phyloP scores from a whole-genome alignment of 495 filamentous ascomycete genomes.

The Aspergillus homomorphus region DNA sequence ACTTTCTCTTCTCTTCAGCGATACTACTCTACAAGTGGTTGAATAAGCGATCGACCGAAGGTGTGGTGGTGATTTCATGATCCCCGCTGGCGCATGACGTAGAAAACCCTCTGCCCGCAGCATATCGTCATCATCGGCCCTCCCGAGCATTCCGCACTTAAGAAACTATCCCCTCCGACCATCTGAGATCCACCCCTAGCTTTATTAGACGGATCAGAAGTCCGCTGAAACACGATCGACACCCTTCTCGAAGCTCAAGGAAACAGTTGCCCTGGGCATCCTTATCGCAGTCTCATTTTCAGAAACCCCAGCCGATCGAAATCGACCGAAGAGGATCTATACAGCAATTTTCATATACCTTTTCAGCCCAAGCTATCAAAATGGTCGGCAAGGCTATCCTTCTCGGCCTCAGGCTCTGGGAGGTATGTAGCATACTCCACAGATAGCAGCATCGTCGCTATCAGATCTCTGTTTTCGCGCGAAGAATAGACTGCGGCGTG shows the following conservation, averaged over 20 bases:
- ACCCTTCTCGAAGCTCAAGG: neutral
- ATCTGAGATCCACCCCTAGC: slow-evolving; percentile 13
- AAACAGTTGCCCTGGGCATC: neutral
- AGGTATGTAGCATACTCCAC: slow-evolving; percentile 28
- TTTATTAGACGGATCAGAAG: slow-evolving; percentile 12
- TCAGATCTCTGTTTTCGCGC: too few relatives aligned
- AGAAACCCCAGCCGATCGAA: neutral
- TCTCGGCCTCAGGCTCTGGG: slow-evolving; percentile 37
- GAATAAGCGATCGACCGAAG: slow-evolving; percentile 2
- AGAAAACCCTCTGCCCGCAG: slow-evolving; percentile 18
- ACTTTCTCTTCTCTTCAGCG: neutral
- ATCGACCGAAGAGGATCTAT: neutral
- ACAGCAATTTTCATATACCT: neutral
- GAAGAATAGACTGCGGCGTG: neutral
- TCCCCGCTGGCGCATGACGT: slow-evolving; percentile 36
- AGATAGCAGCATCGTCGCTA: neutral
- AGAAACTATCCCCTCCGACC: slow-evolving; percentile 21
- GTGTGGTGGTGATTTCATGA: slow-evolving; percentile 22
- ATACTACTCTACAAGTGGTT: neutral
- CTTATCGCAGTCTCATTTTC: neutral
- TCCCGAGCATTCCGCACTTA: slow-evolving; percentile 32
- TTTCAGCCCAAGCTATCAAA: slow-evolving; percentile 12
- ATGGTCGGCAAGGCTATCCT: slow-evolving; percentile 34
- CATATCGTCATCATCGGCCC: slow-evolving; percentile 36
- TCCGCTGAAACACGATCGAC: slow-evolving; percentile 3